phyloP scores from a whole-genome alignment of 441 rosid species.

The Bruguiera hainesii region DNA sequence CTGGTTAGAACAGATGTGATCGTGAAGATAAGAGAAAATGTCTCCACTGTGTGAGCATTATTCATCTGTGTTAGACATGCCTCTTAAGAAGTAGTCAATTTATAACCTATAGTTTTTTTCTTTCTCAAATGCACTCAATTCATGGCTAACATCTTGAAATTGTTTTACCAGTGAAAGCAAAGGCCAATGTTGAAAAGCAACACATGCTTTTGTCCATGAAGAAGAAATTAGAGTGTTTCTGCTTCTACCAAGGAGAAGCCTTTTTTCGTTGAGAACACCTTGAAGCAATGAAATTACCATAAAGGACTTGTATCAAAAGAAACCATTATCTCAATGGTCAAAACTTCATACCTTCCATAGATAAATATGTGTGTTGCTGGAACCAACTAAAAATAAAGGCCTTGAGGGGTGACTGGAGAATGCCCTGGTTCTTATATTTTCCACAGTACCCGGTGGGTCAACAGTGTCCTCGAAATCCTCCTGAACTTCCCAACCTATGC shows the following conservation, averaged over 20 bases:
- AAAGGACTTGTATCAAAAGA: constrained; percentile 2
- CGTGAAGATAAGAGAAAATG: background rate
- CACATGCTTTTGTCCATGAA: background rate
- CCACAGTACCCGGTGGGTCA: constrained; percentile 75
- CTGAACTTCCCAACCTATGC: constrained; percentile 81
- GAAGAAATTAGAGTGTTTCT: background rate
- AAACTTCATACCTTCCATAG: constrained; percentile 83
- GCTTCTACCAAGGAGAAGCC: background rate
- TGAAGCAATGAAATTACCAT: background rate
- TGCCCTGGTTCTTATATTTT: constrained; percentile 69
- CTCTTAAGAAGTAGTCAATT: background rate
- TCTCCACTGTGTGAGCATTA: background rate
- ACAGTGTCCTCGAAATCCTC: constrained; percentile 70
- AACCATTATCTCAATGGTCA: constrained; percentile 11
- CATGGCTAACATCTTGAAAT: background rate
- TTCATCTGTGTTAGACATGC: constrained; percentile 1
- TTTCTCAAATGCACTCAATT: background rate
- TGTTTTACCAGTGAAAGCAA: constrained; percentile 1
- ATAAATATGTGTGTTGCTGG: constrained; percentile 88
- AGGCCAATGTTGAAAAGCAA: background rate
- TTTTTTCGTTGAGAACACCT: background rate
- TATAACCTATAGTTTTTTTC: background rate
- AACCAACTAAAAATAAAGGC: constrained; percentile 93
- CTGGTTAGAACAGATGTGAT: background rate
- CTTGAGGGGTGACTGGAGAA: constrained; percentile 88